Conservation (phyloP, 345 rosid species). For the Streptanthus diversifolius region DNA sequence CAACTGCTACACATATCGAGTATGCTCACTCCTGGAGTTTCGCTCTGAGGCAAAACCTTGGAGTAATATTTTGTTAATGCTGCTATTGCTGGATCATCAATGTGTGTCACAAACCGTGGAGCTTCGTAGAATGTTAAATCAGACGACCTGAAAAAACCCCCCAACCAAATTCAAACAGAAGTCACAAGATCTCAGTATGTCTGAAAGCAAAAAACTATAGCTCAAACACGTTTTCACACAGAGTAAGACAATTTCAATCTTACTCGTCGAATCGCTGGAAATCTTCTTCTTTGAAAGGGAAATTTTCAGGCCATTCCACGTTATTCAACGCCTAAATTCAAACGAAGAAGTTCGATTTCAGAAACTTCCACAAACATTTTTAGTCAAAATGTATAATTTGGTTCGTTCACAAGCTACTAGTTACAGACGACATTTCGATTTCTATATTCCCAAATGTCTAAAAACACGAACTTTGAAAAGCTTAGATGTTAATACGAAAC, state of each 20-base stretch:
- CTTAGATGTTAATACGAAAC: neutral
- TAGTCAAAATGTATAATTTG: neutral
- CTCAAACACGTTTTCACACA: neutral
- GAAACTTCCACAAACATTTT: neutral
- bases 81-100: conserved; percentile 87
- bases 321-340: conserved; percentile 60
- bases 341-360: neutral
- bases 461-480: neutral
- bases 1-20: conserved; percentile 97
- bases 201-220: neutral
- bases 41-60: conserved; percentile 70
- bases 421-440: neutral
- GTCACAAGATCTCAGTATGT: neutral
- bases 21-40: conserved; percentile 72
- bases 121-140: conserved; percentile 73
- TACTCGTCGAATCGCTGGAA: conserved; percentile 91
- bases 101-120: conserved; percentile 87
- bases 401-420: neutral
- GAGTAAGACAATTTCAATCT: conserved; percentile 1
- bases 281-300: conserved; percentile 85
- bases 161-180: neutral
- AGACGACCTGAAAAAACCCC: conserved; percentile 48
- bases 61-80: conserved; percentile 81
- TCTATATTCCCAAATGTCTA: neutral
- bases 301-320: conserved; percentile 80